Conservation (phyloP, 345 rosid species). For the Murraya paniculata region DNA sequence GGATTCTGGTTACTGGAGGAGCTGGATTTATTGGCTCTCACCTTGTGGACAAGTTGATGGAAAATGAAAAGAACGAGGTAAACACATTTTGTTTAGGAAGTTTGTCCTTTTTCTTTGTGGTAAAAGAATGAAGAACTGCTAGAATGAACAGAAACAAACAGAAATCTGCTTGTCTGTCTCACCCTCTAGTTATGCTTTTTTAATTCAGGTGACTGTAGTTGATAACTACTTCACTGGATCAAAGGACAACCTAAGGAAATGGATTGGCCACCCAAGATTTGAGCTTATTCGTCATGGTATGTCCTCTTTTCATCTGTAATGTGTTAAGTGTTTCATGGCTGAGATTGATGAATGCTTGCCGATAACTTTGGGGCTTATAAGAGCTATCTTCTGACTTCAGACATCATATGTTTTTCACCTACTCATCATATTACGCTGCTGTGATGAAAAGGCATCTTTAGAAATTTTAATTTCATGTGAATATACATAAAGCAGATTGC, state of each 20-base stretch:
- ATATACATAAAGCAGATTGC: no score
- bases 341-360: background rate
- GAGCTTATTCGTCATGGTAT: constrained; percentile 95
- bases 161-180: background rate
- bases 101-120: background rate
- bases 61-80: constrained; percentile 89
- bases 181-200: constrained; percentile 1
- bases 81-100: background rate
- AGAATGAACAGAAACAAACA: background rate
- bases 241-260: constrained; percentile 83
- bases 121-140: background rate
- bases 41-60: constrained; percentile 89
- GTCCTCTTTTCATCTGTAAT: constrained; percentile 11
- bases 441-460: background rate
- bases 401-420: background rate
- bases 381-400: background rate
- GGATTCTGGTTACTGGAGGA: constrained; percentile 93
- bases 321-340: background rate
- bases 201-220: constrained; percentile 66
- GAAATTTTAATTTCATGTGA: background rate
- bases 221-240: constrained; percentile 94
- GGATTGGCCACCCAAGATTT: constrained; percentile 98
- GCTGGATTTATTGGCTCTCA: constrained; percentile 99
- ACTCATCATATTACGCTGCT: no score
- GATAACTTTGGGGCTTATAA: background rate